phyloP scores from a whole-genome alignment of 2,329 filamentous ascomycete genomes.

The Chaetomiaceae sp. region DNA sequence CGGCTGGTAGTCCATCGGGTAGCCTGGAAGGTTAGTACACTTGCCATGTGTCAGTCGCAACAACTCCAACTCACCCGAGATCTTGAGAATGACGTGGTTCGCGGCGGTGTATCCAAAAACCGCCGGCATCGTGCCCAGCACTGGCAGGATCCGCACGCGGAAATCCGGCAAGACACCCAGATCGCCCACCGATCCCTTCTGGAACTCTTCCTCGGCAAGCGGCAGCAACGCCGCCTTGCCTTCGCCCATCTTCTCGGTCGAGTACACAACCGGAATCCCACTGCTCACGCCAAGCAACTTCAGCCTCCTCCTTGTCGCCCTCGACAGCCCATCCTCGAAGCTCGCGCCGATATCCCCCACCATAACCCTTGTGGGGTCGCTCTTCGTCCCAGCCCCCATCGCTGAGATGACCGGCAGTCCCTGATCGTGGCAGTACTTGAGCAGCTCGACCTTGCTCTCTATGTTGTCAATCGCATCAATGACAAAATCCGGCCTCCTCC shows the following conservation, averaged over 20 bases:
- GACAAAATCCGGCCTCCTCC: constrained; percentile 74
- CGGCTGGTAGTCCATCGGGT: constrained; percentile 78
- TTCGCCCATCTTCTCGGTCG: constrained; percentile 81
- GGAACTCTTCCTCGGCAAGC: constrained; percentile 79
- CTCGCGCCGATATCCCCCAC: constrained; percentile 88
- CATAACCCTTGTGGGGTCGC: constrained; percentile 74
- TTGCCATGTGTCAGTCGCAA: not conserved
- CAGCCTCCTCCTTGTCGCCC: constrained; percentile 74
- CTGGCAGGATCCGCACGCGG: constrained; percentile 87
- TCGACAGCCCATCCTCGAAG: constrained; percentile 83
- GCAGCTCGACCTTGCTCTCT: constrained; percentile 85
- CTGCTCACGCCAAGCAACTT: constrained; percentile 73
- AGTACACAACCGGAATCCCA: constrained; percentile 89
- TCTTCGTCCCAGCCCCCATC: constrained; percentile 96
- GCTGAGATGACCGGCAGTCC: constrained; percentile 80
- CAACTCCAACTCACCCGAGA: constrained; percentile 46
- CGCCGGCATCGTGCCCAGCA: constrained; percentile 94
- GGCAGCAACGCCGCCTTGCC: constrained; percentile 90
- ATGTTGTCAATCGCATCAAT: constrained; percentile 99
- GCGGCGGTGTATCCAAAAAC: constrained; percentile 89
- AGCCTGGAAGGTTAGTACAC: constrained; percentile 47
- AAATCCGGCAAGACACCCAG: constrained; percentile 89
- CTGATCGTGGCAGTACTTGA: constrained; percentile 81
- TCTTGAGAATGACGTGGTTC: constrained; percentile 83
- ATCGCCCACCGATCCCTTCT: constrained; percentile 80